Base-by-base conservation (phyloP, 495 filamentous ascomycete species). In the Diplogelasinospora grovesii region DNA sequence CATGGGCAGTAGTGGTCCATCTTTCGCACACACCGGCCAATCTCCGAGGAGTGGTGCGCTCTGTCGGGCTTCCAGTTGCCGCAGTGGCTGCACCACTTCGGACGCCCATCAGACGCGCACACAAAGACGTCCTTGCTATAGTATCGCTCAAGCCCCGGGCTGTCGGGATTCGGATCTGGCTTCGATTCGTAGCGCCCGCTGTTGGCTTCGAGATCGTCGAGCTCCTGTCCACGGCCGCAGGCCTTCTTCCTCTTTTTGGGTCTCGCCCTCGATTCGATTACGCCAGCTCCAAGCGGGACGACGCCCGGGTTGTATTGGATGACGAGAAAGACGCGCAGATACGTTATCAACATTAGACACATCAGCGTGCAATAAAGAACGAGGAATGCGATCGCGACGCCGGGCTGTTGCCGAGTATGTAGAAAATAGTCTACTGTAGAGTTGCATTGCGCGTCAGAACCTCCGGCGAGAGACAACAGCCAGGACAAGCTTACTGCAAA, bases 1-100 rank as follows among this genome's bases (percentile, higher is more conserved):
- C 89, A 96, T 1, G 89, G 89, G 59, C 89, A 96, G 51, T 86
- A 95, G 57, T 96, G 89, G 49, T 96, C 89, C 83, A 95, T 90
- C 50, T 86, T 90, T 22, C 69, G 66, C 21, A 90, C 81, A 60
- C 89, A 96, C 22, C 88, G 70, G 31, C 78, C 78, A 9, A 89
- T 64, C 50, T 92, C 83, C 28, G 81, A 80, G 56, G 82, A 89
- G 60, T 96, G 89, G 49, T 94, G 89, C 2, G 83, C 71, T 20
- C 89, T 70, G 50, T 95, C 89, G 4, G 81, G 76, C 54, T 95
- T 95, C 74, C 82, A 95, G 45, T 79, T 83, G 38, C 70, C 73
- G 59, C 89, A 96, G 36, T 70, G 69, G 7, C 75, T 74, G 62
- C 89, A 96, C 75, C 84, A 96, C 19, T 72, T 73, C 0, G 89